Evolutionary conservation across 1,139 yeast genomes (phyloP).

Genomic region (Sugiyamaella grinbergsii): DNA sequence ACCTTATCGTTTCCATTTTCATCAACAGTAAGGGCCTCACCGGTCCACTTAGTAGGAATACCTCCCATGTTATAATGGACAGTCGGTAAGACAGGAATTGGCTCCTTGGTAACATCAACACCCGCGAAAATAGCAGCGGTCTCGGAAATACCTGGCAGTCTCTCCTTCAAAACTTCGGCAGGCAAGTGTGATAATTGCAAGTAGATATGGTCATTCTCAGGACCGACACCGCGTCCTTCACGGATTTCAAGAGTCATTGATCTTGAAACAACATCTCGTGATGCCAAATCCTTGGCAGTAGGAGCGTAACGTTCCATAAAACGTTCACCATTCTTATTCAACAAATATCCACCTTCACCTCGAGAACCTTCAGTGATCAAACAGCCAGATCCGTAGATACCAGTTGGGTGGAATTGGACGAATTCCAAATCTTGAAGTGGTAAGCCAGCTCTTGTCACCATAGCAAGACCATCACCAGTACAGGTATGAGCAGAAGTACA

Average conservation of each 20-base stretch:
- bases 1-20: conserved; percentile 88
- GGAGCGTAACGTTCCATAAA: conserved; percentile 99
- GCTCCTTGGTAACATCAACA: conserved; percentile 98
- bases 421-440: conserved; percentile 97
- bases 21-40: conserved; percentile 85
- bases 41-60: conserved; percentile 96
- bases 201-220: conserved; percentile 90
- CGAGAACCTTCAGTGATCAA: conserved; percentile 98
- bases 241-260: conserved; percentile 98
- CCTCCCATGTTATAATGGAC: conserved; percentile 99
- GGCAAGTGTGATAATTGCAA: conserved; percentile 95
- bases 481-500: conserved; percentile 99
- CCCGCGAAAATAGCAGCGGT: conserved; percentile 98
- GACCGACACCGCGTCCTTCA: conserved; percentile 99
- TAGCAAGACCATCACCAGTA: conserved; percentile 98
- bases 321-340: conserved; percentile 98
- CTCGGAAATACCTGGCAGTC: conserved; percentile 99
- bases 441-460: conserved; percentile 98
- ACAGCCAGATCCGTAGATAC: conserved; percentile 99
- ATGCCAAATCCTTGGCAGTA: conserved; percentile 96
- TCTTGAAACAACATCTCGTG: conserved; percentile 97
- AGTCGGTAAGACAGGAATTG: conserved; percentile 97
- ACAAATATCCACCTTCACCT: conserved; percentile 98
- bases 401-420: conserved; percentile 99
- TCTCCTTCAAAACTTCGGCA: conserved; percentile 85